Base-by-base conservation (phyloP, 805 yeast genomes). In the Suhomyces canberraensis region DNA sequence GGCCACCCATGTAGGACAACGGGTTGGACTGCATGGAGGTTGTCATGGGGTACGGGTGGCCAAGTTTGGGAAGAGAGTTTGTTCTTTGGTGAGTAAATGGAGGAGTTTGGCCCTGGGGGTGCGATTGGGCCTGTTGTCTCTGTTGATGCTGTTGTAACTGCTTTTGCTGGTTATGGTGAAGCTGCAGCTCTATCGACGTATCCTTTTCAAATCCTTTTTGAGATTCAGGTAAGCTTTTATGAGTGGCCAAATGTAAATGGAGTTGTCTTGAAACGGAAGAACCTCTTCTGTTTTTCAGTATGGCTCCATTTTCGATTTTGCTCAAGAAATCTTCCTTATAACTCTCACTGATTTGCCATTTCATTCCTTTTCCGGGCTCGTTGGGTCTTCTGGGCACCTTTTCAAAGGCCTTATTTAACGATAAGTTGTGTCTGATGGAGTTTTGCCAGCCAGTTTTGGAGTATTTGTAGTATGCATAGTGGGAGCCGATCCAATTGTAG, bases 341-440 rank as follows among this genome's bases (percentile, higher is more conserved):
- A 32, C 80, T 67, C 27, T 87, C 93, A 45, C 89, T 79, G 41
- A 93, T 90, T 64, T 89, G 95, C 99, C 99, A 93, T 64, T 93
- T 93, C 95, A 93, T 91, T 46, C 98, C 98, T 61, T 93, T 93
- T 13, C 99, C 98, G 0, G 98, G 97, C 64, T 93, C 98, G 59
- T 88, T 84, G 20, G 95, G 90, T 56, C 85, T 78, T 53, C 99
- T 75, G 27, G 98, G 96, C 16, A 91, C 97, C 64, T 93, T 93
- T 54, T 91, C 98, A 65, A 93, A 93, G 11, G 98, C 98, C 67
- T 91, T 93, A 63, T 93, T 93, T 41, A 93, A 70, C 2, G 97
- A 89, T 37, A 93, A 67, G 58, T 93, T 93, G 62, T 93, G 98
- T 50, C 98, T 80, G 48, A 93, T 91, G 5, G 96, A 89, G 64